Evolutionary conservation across 2,329 filamentous ascomycete species (phyloP).

Genomic region (Xenoacremonium recifei): DNA sequence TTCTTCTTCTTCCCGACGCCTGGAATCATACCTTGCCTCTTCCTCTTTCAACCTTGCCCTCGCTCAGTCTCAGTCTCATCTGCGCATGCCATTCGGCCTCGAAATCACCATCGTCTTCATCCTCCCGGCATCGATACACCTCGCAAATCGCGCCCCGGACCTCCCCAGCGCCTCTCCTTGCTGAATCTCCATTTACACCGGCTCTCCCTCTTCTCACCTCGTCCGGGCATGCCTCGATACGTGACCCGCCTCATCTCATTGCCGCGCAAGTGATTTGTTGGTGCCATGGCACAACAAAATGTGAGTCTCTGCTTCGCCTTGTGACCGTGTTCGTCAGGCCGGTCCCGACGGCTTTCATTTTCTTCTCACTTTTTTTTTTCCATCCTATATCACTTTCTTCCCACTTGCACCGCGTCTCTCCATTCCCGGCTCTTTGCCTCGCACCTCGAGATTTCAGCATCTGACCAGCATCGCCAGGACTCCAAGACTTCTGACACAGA

Average conservation of each 20-base stretch:
- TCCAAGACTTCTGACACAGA: slow-evolving; percentile 33
- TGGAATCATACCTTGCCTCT: slow-evolving; percentile 34
- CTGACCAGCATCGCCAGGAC: slow-evolving; percentile 26
- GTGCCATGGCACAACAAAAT: slow-evolving; percentile 40
- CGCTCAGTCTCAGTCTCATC: slow-evolving; percentile 24
- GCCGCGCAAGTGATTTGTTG: slow-evolving; percentile 33
- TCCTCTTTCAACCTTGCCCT: slow-evolving; percentile 34
- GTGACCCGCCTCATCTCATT: slow-evolving; percentile 31
- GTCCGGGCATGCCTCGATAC: slow-evolving; percentile 31
- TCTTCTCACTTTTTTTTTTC: slow-evolving; percentile 6
- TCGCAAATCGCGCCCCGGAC: slow-evolving; percentile 1
- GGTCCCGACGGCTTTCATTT: background rate
- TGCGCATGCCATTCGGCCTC: slow-evolving; percentile 23
- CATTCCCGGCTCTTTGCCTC: too few species aligned
- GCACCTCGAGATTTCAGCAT: slow-evolving; percentile 22
- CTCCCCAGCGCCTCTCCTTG: slow-evolving; percentile 1
- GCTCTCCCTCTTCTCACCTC: slow-evolving; percentile 22
- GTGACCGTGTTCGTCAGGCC: slow-evolving; percentile 3
- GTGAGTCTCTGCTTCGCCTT: slow-evolving; percentile 25
- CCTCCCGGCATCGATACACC: slow-evolving; percentile 8
- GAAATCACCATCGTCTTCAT: slow-evolving; percentile 20
- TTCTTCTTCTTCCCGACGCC: slow-evolving; percentile 37
- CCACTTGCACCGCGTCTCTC: slow-evolving; percentile 14
- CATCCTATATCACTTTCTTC: slow-evolving; percentile 7
- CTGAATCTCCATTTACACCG: slow-evolving; percentile 13